phyloP scores from a whole-genome alignment of 2,329 filamentous ascomycete species.

The Phialophora chinensis region DNA sequence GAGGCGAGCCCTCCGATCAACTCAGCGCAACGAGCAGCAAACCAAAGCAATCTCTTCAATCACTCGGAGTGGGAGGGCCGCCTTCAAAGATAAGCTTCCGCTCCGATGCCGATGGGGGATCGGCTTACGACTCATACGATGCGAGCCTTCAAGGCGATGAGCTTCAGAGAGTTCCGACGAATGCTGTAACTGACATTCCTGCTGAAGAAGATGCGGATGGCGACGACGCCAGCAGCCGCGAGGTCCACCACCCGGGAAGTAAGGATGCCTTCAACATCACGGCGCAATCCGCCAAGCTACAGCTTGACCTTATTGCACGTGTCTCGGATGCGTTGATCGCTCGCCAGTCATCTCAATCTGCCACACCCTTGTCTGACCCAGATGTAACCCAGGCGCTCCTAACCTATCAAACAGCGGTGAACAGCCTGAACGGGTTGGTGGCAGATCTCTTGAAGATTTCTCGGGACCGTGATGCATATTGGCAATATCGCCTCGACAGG shows the following conservation, averaged over 20 bases:
- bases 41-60: slow-evolving; percentile 45
- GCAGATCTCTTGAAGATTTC: slow-evolving; percentile 90
- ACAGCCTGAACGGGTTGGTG: slow-evolving; percentile 82
- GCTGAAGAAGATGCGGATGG: slow-evolving; percentile 74
- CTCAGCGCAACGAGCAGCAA: slow-evolving; percentile 47
- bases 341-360: slow-evolving; percentile 67
- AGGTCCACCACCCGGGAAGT: slow-evolving; percentile 70
- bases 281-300: slow-evolving; percentile 89
- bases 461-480: slow-evolving; percentile 91
- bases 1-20: slow-evolving; percentile 66
- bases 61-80: slow-evolving; percentile 46
- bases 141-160: slow-evolving; percentile 59
- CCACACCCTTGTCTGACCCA: slow-evolving; percentile 74
- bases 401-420: slow-evolving; percentile 88
- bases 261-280: slow-evolving; percentile 98
- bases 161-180: slow-evolving; percentile 55
- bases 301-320: slow-evolving; percentile 86
- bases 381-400: slow-evolving; percentile 76
- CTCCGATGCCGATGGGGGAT: slow-evolving; percentile 62
- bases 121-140: slow-evolving; percentile 62
- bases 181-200: slow-evolving; percentile 59
- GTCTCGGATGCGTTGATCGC: slow-evolving; percentile 68
- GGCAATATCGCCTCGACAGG: slow-evolving; percentile 92
- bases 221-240: slow-evolving; percentile 79
- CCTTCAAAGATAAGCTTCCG: slow-evolving; percentile 57